phyloP scores from a whole-genome alignment of 129 eudicot species.

The Helianthus tuberosus region DNA sequence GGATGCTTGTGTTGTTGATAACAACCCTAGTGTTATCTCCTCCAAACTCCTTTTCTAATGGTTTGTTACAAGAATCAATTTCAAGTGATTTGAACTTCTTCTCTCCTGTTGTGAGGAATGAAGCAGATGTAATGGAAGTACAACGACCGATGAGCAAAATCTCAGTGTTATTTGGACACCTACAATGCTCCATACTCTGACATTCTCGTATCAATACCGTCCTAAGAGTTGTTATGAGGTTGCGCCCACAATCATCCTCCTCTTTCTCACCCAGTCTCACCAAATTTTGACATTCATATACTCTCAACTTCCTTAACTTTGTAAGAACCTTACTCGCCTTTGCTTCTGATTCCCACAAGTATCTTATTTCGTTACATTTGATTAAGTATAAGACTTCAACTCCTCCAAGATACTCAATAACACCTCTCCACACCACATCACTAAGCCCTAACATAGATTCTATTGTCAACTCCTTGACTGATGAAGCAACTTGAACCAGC shows the following conservation, averaged over 20 bases:
- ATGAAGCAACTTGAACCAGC: neutral
- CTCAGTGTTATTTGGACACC: too few relatives aligned
- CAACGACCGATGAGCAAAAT: too few relatives aligned
- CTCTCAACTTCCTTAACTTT: too few relatives aligned
- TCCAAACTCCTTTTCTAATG: neutral
- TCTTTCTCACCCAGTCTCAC: too few relatives aligned
- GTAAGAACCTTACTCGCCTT: neutral
- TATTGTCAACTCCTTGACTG: neutral
- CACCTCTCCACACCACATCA: constrained; percentile 14
- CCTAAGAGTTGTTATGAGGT: too few relatives aligned
- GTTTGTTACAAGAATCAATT: neutral
- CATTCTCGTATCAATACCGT: too few relatives aligned
- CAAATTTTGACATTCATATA: too few relatives aligned
- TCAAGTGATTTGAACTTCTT: too few relatives aligned
- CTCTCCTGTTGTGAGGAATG: too few relatives aligned
- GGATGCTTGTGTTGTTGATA: neutral
- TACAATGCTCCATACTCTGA: too few relatives aligned
- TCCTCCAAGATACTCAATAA: constrained; percentile 5
- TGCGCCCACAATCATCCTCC: too few relatives aligned
- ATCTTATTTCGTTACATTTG: constrained; percentile 11
- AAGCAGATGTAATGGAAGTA: too few relatives aligned
- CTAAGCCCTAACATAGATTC: neutral
- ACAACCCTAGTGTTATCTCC: neutral
- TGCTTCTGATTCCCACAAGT: constrained; percentile 22
- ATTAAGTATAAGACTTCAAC: neutral